These are phyloP conservation scores for Bruguiera sexangula DNA, from an alignment of 345 rosid species.

Conservation along the genomic window DNA sequence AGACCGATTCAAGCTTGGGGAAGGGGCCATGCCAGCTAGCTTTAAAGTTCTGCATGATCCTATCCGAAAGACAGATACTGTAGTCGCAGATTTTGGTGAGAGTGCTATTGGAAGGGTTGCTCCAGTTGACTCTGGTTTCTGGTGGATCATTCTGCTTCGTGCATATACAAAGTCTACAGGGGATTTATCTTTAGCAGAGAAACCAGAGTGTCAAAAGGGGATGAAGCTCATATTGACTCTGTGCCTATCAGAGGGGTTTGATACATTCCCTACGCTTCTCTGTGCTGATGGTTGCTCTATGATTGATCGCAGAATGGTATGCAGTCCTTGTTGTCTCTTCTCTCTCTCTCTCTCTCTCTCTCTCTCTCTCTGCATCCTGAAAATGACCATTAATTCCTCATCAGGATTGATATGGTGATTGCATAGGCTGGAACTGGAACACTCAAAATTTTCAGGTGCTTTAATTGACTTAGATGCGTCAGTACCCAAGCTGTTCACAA, in stretches of 20 bases:
- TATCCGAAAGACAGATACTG: constrained; percentile 49
- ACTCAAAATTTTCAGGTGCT: too few relatives aligned
- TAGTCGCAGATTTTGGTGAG: constrained; percentile 79
- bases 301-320: constrained; percentile 85
- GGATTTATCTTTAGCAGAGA: constrained; percentile 58
- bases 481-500: not conserved
- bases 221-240: constrained; percentile 69
- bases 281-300: constrained; percentile 90
- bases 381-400: too few relatives aligned
- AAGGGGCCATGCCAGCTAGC: constrained; percentile 86
- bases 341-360: not conserved
- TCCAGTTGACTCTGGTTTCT: constrained; percentile 81
- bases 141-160: constrained; percentile 89
- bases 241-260: constrained; percentile 80
- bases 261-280: constrained; percentile 81
- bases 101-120: constrained; percentile 87
- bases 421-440: too few relatives aligned
- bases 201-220: constrained; percentile 72
- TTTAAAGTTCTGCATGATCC: constrained; percentile 80
- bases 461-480: not conserved
- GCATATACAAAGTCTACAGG: constrained; percentile 80
- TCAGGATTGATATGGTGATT: too few relatives aligned
- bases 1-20: constrained; percentile 74
- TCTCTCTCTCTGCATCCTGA: not conserved
- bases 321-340: not conserved